Percentiles rank a stretch among this genome's conserved stretches.
Evolutionary conservation across 331 rosid species (phyloP).

Genomic region (Quercus lobata): DNA sequence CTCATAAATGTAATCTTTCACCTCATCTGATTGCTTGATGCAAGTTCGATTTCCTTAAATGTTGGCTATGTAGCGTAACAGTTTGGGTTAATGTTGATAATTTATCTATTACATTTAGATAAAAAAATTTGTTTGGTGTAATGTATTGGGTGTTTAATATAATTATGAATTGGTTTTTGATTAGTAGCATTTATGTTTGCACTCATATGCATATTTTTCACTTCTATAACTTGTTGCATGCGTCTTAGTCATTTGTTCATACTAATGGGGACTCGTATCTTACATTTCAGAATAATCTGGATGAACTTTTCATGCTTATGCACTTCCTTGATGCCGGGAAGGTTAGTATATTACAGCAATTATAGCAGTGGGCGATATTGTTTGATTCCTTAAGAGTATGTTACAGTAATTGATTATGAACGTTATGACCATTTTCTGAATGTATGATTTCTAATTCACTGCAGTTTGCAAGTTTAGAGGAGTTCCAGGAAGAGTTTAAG

Average conservation of each 20-base stretch:
- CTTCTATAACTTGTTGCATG: slow-evolving; percentile 1
- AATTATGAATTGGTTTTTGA: not conserved
- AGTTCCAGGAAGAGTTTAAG: slow-evolving; percentile 96
- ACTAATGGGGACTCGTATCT: slow-evolving; percentile 10
- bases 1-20: not conserved
- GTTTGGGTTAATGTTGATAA: not conserved
- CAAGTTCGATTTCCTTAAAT: not conserved
- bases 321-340: slow-evolving; percentile 99
- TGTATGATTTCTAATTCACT: slow-evolving; percentile 17
- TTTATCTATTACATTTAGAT: not conserved
- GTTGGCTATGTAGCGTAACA: not conserved
- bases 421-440: slow-evolving; percentile 14
- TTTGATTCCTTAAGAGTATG: not conserved
- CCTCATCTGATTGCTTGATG: not conserved
- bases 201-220: not conserved
- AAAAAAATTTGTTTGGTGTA: not conserved
- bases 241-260: slow-evolving; percentile 4
- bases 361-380: slow-evolving; percentile 1
- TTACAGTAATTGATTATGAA: slow-evolving; percentile 13
- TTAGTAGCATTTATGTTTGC: slow-evolving; percentile 3
- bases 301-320: slow-evolving; percentile 98
- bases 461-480: slow-evolving; percentile 96
- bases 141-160: not conserved
- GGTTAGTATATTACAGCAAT: slow-evolving; percentile 51
- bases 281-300: slow-evolving; percentile 87